A percentile compares a stretch with the other conserved stretches of the same genome.
phyloP scores from a whole-genome alignment of 2,329 filamentous ascomycete species.

The Cercospora janseana region DNA sequence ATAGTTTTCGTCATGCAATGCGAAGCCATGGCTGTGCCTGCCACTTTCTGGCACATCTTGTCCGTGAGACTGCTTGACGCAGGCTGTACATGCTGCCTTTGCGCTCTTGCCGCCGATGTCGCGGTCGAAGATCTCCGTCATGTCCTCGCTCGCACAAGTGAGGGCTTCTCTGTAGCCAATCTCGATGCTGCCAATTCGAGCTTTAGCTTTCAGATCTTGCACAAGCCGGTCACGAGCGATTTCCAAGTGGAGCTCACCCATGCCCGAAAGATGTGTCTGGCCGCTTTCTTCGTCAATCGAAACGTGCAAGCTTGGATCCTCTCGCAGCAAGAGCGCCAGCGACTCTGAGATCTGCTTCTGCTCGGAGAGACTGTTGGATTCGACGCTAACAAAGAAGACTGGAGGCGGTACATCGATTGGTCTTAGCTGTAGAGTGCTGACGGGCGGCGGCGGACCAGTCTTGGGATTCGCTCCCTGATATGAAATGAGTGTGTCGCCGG shows the following conservation, averaged over 20 bases:
- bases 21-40: slow-evolving; percentile 41
- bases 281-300: slow-evolving; percentile 84
- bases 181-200: slow-evolving; percentile 81
- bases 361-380: slow-evolving; percentile 73
- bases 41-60: slow-evolving; percentile 16
- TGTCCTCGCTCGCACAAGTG: slow-evolving; percentile 55
- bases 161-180: slow-evolving; percentile 92
- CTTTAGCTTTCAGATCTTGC: slow-evolving; percentile 84
- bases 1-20: slow-evolving; percentile 67
- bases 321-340: slow-evolving; percentile 74
- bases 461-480: slow-evolving; percentile 62
- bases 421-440: slow-evolving; percentile 76
- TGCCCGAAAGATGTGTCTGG: slow-evolving; percentile 88
- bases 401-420: slow-evolving; percentile 88
- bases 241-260: slow-evolving; percentile 94
- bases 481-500: slow-evolving; percentile 84
- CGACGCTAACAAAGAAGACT: slow-evolving; percentile 94
- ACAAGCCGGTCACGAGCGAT: slow-evolving; percentile 86
- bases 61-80: slow-evolving; percentile 48
- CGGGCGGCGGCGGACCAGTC: slow-evolving; percentile 63
- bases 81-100: slow-evolving; percentile 71
- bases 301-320: slow-evolving; percentile 89
- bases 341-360: slow-evolving; percentile 76
- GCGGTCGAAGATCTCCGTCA: slow-evolving; percentile 69
- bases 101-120: slow-evolving; percentile 76